Evolutionary conservation across 371 early-diverging fungal genomes (phyloP).

Genomic region (Mortierella sp.): DNA sequence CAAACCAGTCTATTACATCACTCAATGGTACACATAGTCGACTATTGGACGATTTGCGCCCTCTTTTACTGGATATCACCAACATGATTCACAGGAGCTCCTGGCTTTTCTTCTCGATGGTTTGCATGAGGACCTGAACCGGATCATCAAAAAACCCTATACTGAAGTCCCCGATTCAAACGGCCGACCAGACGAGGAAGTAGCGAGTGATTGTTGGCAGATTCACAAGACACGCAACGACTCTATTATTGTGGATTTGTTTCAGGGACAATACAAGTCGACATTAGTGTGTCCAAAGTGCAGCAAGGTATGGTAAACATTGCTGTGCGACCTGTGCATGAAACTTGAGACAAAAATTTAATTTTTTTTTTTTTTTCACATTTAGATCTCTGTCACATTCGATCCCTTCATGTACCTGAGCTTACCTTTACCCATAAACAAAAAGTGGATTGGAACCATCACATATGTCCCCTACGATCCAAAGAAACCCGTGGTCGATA

Average conservation of each 20-base stretch:
- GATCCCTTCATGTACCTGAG: constrained; percentile 83
- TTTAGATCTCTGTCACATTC: constrained; percentile 71
- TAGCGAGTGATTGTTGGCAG: constrained; percentile 69
- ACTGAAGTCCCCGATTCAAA: constrained; percentile 81
- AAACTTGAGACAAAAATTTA: neutral
- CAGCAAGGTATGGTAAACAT: constrained; percentile 48
- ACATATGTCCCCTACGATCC: constrained; percentile 70
- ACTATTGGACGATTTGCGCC: constrained; percentile 76
- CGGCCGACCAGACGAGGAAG: constrained; percentile 70
- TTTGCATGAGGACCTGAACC: constrained; percentile 80
- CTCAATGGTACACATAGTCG: constrained; percentile 32
- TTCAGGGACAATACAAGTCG: constrained; percentile 87
- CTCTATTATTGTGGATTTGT: constrained; percentile 82
- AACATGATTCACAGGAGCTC: constrained; percentile 83
- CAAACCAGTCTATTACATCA: neutral
- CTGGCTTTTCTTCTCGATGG: constrained; percentile 72
- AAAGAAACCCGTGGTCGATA: constrained; percentile 55
- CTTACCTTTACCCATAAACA: constrained; percentile 71
- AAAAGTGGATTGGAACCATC: constrained; percentile 61
- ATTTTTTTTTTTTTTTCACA: neutral
- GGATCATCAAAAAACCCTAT: constrained; percentile 80
- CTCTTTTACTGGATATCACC: constrained; percentile 76
- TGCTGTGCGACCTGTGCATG: neutral
- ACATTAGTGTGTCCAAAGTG: constrained; percentile 80
- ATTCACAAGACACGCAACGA: constrained; percentile 75